Evolutionary conservation across 345 rosid genomes (phyloP).

Genomic region (Dovyalis caffra): DNA sequence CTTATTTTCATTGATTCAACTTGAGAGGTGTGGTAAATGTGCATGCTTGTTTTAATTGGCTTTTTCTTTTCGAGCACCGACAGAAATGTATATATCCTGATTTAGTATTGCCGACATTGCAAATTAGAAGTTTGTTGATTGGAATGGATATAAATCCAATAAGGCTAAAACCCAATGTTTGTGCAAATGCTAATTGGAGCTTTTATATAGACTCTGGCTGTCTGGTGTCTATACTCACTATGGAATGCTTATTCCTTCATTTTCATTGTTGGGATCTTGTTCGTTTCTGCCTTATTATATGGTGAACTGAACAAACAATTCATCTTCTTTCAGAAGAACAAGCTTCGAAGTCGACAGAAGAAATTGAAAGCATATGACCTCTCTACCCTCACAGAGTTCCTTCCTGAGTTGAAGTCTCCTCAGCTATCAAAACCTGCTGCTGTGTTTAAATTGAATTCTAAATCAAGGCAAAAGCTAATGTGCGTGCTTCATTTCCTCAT

Average conservation of each 20-base stretch:
- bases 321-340: slow-evolving; percentile 46
- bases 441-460: slow-evolving; percentile 66
- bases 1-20: not conserved
- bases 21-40: not conserved
- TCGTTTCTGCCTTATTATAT: not conserved
- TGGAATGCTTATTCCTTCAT: not conserved
- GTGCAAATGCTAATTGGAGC: not conserved
- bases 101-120: too few relatives aligned
- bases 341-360: slow-evolving; percentile 53
- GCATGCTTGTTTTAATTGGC: not conserved
- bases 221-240: not conserved
- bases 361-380: slow-evolving; percentile 74
- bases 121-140: too few relatives aligned
- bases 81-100: not conserved
- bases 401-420: slow-evolving; percentile 57
- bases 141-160: too few relatives aligned
- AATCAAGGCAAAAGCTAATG: slow-evolving; percentile 65
- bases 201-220: not conserved
- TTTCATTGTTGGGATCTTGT: not conserved
- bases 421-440: slow-evolving; percentile 34
- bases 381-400: slow-evolving; percentile 67
- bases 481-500: slow-evolving; percentile 22
- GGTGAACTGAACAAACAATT: not conserved
- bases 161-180: not conserved
- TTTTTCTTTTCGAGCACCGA: not conserved